phyloP scores from a whole-genome alignment of 2,329 filamentous ascomycete genomes.

The Fonsecaea multimorphosa region DNA sequence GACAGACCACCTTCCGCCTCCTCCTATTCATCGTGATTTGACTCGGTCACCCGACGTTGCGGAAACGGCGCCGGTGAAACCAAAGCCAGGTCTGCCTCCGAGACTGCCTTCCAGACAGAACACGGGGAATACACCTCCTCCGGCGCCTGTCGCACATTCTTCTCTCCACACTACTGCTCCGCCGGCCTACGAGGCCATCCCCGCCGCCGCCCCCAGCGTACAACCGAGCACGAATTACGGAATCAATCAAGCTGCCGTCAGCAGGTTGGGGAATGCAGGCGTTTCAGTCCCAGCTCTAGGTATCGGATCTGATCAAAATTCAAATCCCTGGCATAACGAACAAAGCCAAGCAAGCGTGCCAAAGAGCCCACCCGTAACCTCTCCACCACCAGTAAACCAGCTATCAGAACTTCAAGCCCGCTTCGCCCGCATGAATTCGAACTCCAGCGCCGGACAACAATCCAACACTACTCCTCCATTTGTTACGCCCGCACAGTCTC shows the following conservation, averaged over 20 bases:
- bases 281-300: slow-evolving; percentile 79
- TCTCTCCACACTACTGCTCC: slow-evolving; percentile 32
- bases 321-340: slow-evolving; percentile 39
- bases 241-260: slow-evolving; percentile 66
- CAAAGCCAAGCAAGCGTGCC: slow-evolving; percentile 43
- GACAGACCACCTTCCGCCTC: slow-evolving; percentile 72
- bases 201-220: slow-evolving; percentile 36
- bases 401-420: slow-evolving; percentile 72
- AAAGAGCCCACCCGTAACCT: slow-evolving; percentile 39
- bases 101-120: slow-evolving; percentile 71
- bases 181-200: slow-evolving; percentile 29
- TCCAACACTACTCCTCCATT: slow-evolving; percentile 33
- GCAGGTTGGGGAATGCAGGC: slow-evolving; percentile 73
- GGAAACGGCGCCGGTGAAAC: slow-evolving; percentile 43
- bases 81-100: slow-evolving; percentile 67
- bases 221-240: slow-evolving; percentile 46
- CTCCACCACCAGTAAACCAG: slow-evolving; percentile 47
- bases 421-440: slow-evolving; percentile 63
- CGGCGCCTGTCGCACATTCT: slow-evolving; percentile 49
- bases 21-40: slow-evolving; percentile 62
- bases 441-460: slow-evolving; percentile 38
- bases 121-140: slow-evolving; percentile 53
- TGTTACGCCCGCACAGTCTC: slow-evolving; percentile 18
- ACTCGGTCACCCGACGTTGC: slow-evolving; percentile 37
- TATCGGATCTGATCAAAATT: slow-evolving; percentile 59